Evolutionary conservation across 2,329 filamentous ascomycete species (phyloP).

Genomic region (Pseudogymnoascus sp.): DNA sequence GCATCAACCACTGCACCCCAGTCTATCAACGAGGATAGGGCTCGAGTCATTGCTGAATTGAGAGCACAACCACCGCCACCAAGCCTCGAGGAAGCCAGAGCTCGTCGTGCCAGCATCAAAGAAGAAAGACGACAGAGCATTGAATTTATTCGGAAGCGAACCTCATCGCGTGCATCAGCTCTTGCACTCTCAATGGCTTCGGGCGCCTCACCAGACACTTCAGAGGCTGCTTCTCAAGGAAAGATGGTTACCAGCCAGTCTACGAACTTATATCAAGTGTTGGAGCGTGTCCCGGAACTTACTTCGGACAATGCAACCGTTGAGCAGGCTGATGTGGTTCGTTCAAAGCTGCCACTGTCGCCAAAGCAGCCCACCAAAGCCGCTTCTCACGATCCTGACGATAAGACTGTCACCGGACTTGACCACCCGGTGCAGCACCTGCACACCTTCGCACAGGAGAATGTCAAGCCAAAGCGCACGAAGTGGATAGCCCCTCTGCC

Average conservation of each 20-base stretch:
- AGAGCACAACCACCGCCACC: slow-evolving; percentile 11
- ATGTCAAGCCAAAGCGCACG: background rate
- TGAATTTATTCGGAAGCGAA: slow-evolving; percentile 7
- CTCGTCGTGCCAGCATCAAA: slow-evolving; percentile 16
- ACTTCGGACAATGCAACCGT: background rate
- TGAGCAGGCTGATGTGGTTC: background rate
- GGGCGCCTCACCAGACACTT: background rate
- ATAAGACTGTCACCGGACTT: no score
- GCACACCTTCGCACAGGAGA: background rate
- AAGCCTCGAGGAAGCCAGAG: slow-evolving; percentile 17
- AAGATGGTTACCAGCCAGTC: background rate
- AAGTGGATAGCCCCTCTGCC: background rate
- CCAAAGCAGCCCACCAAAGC: background rate
- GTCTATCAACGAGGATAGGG: background rate
- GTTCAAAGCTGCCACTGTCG: background rate
- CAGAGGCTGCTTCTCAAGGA: background rate
- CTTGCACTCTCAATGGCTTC: background rate
- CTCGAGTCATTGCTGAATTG: background rate
- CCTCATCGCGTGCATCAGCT: slow-evolving; percentile 5
- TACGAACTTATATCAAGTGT: background rate
- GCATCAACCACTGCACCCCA: background rate
- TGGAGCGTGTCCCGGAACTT: background rate
- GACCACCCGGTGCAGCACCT: background rate
- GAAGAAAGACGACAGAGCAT: slow-evolving; percentile 7
- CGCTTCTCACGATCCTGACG: background rate